Evolutionary conservation across 495 filamentous ascomycete species (phyloP).

Genomic region (Diplogelasinospora grovesii): DNA sequence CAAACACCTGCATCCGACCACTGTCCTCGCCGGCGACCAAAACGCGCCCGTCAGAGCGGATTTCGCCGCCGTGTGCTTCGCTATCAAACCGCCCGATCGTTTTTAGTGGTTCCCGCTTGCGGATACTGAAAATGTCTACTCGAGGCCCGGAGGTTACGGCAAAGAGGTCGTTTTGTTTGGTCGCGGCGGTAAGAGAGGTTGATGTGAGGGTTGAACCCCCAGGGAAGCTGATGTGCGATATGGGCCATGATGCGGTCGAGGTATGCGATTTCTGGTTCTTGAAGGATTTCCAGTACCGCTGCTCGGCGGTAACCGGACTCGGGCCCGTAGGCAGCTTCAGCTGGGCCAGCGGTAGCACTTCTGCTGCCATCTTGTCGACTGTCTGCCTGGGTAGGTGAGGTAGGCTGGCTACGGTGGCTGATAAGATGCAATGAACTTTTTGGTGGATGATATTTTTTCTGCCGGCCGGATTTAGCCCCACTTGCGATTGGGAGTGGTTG

Average conservation of each 20-base stretch:
- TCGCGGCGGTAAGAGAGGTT: slow-evolving; percentile 35
- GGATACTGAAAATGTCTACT: slow-evolving; percentile 85
- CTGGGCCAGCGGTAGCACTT: slow-evolving; percentile 72
- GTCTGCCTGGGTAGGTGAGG: slow-evolving; percentile 10
- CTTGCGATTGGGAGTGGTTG: too few relatives aligned
- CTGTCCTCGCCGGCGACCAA: slow-evolving; percentile 85
- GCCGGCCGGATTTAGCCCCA: too few relatives aligned
- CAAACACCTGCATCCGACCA: slow-evolving; percentile 90
- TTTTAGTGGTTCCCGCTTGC: slow-evolving; percentile 81
- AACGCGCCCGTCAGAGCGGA: slow-evolving; percentile 82
- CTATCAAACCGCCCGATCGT: slow-evolving; percentile 90
- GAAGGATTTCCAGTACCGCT: slow-evolving; percentile 89
- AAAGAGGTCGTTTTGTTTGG: slow-evolving; percentile 64
- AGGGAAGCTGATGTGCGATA: slow-evolving; percentile 85
- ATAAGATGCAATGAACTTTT: slow-evolving; percentile 4
- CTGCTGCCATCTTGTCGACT: slow-evolving; percentile 98
- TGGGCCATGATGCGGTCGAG: slow-evolving; percentile 73
- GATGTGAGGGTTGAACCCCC: slow-evolving; percentile 39
- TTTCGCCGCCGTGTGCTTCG: slow-evolving; percentile 76
- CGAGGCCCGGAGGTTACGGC: slow-evolving; percentile 86
- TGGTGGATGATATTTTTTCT: too few relatives aligned
- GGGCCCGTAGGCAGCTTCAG: slow-evolving; percentile 76
- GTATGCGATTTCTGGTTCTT: slow-evolving; percentile 80
- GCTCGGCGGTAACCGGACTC: slow-evolving; percentile 72
- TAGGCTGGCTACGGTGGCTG: slow-evolving; percentile 2